A percentile compares a stretch with the other conserved stretches of the same genome.
These are phyloP conservation scores for Aureobasidium sp. DNA, from an alignment of 2,329 filamentous ascomycete genomes.

Conservation along the genomic window DNA sequence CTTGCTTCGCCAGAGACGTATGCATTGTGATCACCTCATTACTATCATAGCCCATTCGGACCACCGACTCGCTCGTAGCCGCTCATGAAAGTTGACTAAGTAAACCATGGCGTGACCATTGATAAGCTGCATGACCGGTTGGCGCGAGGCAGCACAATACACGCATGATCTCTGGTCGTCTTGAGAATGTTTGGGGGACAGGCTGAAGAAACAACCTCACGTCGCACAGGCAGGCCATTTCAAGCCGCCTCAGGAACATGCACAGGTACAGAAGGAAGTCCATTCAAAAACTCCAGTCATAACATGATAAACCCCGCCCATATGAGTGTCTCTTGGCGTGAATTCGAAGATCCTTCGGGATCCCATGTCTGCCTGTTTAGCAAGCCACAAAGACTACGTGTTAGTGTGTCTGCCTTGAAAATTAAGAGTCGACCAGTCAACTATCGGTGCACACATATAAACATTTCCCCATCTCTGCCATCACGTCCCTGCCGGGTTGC, in stretches of 20 bases:
- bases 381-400: constrained; percentile 4
- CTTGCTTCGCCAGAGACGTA: constrained; percentile 1
- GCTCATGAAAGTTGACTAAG: constrained; percentile 1
- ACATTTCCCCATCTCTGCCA: not conserved
- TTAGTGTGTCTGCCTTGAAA: constrained; percentile 12
- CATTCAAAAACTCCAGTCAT: not conserved
- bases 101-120: constrained; percentile 11
- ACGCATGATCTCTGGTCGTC: not conserved
- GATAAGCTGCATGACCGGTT: constrained; percentile 10
- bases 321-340: not conserved
- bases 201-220: not conserved
- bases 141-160: constrained; percentile 7
- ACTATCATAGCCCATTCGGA: not conserved
- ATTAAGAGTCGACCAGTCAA: constrained; percentile 7
- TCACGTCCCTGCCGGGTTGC: not conserved
- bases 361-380: constrained; percentile 8
- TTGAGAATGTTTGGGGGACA: not conserved
- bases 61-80: constrained; percentile 1
- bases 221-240: not conserved
- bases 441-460: constrained; percentile 5
- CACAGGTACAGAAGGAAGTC: not conserved
- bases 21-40: constrained; percentile 6
- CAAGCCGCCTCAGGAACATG: not conserved
- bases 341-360: not conserved
- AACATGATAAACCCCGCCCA: not conserved